These are phyloP conservation scores for Eucalyptus grandis DNA, from an alignment of 345 rosid genomes.

Conservation along the genomic window DNA sequence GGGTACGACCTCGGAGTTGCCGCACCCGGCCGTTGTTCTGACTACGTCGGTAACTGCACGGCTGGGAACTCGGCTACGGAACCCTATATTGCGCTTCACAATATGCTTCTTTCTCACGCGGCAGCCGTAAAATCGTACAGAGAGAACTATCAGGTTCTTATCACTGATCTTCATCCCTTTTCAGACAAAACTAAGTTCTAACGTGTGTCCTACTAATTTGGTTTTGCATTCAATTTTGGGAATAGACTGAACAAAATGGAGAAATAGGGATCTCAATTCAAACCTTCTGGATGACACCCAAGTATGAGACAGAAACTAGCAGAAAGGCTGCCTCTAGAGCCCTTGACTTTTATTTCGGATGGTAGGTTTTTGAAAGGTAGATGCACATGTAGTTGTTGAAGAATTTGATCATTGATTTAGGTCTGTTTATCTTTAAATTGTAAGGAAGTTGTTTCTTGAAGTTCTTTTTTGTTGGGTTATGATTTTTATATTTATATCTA, in stretches of 20 bases:
- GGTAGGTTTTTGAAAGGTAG: background rate
- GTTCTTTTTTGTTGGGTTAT: background rate
- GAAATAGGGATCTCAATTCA: conserved; percentile 3
- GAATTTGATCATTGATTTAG: background rate
- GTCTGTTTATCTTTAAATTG: background rate
- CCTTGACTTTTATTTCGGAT: conserved; percentile 13
- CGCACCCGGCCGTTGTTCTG: conserved; percentile 5
- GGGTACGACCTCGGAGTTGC: background rate
- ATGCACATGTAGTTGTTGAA: background rate
- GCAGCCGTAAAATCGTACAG: conserved; percentile 7
- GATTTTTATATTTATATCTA: background rate
- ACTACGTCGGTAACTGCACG: background rate
- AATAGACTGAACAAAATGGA: conserved; percentile 1
- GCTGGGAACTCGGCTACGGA: conserved; percentile 13
- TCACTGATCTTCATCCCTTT: background rate
- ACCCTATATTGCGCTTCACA: conserved; percentile 12
- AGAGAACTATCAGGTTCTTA: conserved; percentile 7
- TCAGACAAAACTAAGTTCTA: no score
- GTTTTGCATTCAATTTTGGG: background rate
- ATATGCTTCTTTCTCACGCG: conserved; percentile 15
- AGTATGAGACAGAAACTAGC: background rate
- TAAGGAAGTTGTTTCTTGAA: background rate
- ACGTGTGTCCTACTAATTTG: background rate
- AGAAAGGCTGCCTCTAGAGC: conserved; percentile 4
- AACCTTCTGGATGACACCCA: conserved; percentile 7